These are phyloP conservation scores for Aspergillus coremiiformis DNA, from an alignment of 495 filamentous ascomycete genomes.

Conservation along the genomic window DNA sequence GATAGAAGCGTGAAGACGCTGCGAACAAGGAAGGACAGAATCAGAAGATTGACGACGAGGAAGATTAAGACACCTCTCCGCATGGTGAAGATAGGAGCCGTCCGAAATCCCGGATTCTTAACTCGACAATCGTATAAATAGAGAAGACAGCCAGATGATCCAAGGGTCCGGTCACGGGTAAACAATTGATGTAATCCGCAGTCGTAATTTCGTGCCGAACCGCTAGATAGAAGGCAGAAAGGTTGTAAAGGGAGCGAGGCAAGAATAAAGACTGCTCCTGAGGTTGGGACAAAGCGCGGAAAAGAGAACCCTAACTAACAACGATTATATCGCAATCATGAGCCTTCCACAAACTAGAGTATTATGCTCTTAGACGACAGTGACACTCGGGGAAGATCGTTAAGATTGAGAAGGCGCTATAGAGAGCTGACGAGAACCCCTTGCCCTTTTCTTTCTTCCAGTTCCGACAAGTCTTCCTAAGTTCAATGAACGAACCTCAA, in stretches of 20 bases:
- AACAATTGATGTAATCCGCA: not conserved
- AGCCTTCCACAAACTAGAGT: not conserved
- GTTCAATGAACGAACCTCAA: not conserved
- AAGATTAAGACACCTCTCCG: slow-evolving; percentile 58
- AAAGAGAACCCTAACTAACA: not conserved
- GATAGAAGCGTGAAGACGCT: slow-evolving; percentile 57
- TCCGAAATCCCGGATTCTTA: slow-evolving; percentile 5
- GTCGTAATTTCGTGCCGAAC: not conserved
- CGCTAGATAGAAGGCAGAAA: not conserved
- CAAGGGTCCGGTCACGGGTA: not conserved
- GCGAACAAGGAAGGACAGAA: slow-evolving; percentile 52
- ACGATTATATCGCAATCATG: not conserved
- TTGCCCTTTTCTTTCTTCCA: not conserved
- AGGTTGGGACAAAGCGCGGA: not conserved
- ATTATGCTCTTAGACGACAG: not conserved
- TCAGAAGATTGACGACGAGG: slow-evolving; percentile 51
- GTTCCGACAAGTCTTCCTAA: not conserved
- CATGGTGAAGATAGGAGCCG: slow-evolving; percentile 39
- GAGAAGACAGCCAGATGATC: not conserved
- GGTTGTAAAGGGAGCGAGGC: not conserved
- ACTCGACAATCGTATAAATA: slow-evolving; percentile 3
- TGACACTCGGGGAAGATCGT: not conserved
- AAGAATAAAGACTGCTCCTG: not conserved
- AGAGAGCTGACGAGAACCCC: not conserved
- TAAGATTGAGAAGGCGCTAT: not conserved